Evolutionary conservation across 164 flowering plant species (phyloP).

Genomic region (Vitis riparia): DNA sequence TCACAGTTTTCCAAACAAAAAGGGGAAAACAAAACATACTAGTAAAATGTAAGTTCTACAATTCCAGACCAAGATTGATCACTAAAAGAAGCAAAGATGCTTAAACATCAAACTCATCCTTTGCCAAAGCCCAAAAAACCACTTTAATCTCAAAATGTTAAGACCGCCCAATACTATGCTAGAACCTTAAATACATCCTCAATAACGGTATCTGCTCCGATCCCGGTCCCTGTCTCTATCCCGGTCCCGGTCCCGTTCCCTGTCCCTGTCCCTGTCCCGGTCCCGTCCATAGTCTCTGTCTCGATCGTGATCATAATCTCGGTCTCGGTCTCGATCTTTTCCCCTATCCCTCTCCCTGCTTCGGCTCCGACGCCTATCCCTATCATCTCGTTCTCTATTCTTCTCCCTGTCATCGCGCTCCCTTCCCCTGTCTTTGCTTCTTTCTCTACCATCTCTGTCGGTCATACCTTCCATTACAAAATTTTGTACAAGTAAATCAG

Average conservation of each 20-base stretch:
- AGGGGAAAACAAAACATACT: too few species aligned
- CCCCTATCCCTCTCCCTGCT: conserved; percentile 58
- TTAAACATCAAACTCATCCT: too few species aligned
- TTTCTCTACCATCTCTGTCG: conserved; percentile 69
- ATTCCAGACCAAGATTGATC: too few species aligned
- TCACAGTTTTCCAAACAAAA: too few species aligned
- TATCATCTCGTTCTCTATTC: conserved; percentile 32
- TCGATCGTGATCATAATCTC: conserved; percentile 44
- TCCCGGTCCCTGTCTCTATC: conserved; percentile 38
- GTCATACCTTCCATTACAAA: conserved; percentile 31
- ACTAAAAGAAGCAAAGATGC: too few species aligned
- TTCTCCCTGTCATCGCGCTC: conserved; percentile 43
- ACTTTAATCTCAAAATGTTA: neutral
- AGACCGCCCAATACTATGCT: too few species aligned
- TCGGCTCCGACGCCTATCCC: conserved; percentile 54
- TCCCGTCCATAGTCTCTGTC: conserved; percentile 62
- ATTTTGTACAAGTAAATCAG: neutral
- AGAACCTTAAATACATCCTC: conserved; percentile 7
- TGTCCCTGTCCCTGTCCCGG: conserved; percentile 48
- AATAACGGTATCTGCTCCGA: conserved; percentile 48
- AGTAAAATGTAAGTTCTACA: too few species aligned
- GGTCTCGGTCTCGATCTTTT: conserved; percentile 39
- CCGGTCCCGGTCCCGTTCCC: conserved; percentile 53
- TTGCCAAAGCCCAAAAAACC: neutral
- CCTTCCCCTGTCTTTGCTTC: conserved; percentile 69